Evolutionary conservation across 1,284 basidiomycete species (phyloP), one percentile per base, ranked within the genome.

Genomic region (Erythrobasidium hasegawianum): DNA sequence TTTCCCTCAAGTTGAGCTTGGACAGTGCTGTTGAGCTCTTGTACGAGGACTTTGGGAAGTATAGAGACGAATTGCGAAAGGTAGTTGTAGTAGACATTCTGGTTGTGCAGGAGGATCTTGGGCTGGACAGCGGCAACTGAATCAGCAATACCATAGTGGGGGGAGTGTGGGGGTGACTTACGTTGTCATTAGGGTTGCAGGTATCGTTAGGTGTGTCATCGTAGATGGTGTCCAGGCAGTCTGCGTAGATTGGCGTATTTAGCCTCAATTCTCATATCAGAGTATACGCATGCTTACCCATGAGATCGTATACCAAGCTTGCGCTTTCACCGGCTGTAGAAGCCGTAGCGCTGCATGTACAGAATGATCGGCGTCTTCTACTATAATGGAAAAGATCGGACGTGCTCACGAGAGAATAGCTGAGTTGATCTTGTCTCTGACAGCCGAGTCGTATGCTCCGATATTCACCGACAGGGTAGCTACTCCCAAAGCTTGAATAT

Each of bases 11-110:
- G 62, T 24, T 58, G 41, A 14, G 7, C 9, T 33, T 58, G 62
- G 41, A 65, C 62, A 38, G 62, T 68, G 24, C 50, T 22, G 53
- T 68, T 60, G 47, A 68, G 38, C 16, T 52, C 52, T 27, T 56
- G 59, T n/a, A 68, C 66, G 18, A 68, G 54, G 1, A 10, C 18
- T 22, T 68, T 68, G 4, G 66, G 66, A 11, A 68, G 39, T 27
- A 57, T 68, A 14, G 66, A 68, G 22, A 47, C 66, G 40, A 61
- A 68, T 57, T 68, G 66, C 20, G 59, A 40, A 2, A 68, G 59
- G 38, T 68, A 68, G 59, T 68, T 68, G 66, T 40, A 53, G 54
- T 61, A 61, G 39, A 68, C 57, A 29, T 68, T 60, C 45, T 57
- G 38, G 39, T 65, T 65, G 56, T 65, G 62, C 16, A 45, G 24